phyloP scores from a whole-genome alignment of 495 filamentous ascomycete species.

The Aspergillus conjunctus region DNA sequence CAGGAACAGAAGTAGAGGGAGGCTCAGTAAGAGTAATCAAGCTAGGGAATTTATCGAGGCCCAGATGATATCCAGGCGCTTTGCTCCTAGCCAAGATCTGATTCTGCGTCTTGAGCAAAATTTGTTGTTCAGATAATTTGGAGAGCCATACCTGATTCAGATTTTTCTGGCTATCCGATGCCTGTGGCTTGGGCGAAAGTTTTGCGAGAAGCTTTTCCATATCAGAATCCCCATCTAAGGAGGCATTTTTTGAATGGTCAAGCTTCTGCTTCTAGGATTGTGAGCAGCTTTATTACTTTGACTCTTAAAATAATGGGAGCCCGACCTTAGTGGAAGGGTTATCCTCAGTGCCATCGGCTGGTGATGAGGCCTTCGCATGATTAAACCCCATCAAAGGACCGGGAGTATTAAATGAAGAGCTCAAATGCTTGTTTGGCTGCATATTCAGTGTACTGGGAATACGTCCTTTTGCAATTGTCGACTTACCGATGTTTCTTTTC shows the following conservation, averaged over 20 bases:
- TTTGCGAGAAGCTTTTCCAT: constrained; percentile 45
- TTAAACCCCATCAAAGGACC: constrained; percentile 43
- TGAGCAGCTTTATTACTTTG: constrained; percentile 34
- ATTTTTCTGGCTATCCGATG: constrained; percentile 24
- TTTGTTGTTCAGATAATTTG: constrained; percentile 68
- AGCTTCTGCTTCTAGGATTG: constrained; percentile 56
- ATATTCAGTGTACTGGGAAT: neutral
- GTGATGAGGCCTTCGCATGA: constrained; percentile 39
- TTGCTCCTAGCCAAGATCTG: constrained; percentile 44
- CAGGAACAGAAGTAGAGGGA: constrained; percentile 41
- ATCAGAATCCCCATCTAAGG: constrained; percentile 33
- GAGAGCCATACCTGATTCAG: constrained; percentile 45
- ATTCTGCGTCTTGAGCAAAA: constrained; percentile 56
- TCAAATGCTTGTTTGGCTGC: constrained; percentile 34
- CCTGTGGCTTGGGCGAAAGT: constrained; percentile 33
- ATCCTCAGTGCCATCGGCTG: constrained; percentile 25
- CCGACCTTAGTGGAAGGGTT: constrained; percentile 42
- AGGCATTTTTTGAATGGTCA: constrained; percentile 36
- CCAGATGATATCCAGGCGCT: constrained; percentile 31
- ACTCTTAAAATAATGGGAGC: neutral
- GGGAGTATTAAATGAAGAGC: constrained; percentile 32
- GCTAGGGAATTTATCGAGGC: constrained; percentile 51
- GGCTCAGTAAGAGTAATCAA: constrained; percentile 61
- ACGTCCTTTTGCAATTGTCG: neutral
- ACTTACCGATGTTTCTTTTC: constrained; percentile 37